Conservation (phyloP, 1,284 basidiomycete genomes). For the Heterobasidion irregulare region DNA sequence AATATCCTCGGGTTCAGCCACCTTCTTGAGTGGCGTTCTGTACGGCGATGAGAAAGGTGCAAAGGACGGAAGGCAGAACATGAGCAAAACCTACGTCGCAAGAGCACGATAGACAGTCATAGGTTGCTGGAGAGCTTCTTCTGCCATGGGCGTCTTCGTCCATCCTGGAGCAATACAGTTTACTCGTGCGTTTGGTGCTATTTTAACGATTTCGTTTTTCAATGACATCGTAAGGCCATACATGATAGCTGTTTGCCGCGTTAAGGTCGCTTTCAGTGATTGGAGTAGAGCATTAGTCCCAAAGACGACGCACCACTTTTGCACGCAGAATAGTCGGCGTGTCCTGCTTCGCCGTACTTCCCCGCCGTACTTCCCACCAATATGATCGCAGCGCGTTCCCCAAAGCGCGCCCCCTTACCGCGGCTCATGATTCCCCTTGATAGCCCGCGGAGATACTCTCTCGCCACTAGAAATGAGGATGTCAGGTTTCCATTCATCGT, state of each 20-base stretch:
- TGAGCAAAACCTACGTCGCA: conserved; percentile 43
- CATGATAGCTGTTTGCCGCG: conserved; percentile 48
- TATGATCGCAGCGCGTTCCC: conserved; percentile 35
- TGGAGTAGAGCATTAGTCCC: not conserved
- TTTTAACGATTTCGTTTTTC: conserved; percentile 76
- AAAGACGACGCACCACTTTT: conserved; percentile 39
- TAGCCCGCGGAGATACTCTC: conserved; percentile 49
- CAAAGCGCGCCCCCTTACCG: conserved; percentile 27
- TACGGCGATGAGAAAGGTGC: not conserved
- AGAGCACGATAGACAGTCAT: conserved; percentile 42
- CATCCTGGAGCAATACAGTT: conserved; percentile 69
- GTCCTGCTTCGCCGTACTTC: conserved; percentile 63
- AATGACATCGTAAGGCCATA: conserved; percentile 61
- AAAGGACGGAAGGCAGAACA: not conserved
- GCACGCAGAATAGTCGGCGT: conserved; percentile 54
- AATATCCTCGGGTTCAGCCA: conserved; percentile 54
- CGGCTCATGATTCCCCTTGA: conserved; percentile 29
- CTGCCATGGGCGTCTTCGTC: conserved; percentile 58
- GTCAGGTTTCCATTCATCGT: conserved; percentile 62
- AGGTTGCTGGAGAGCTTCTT: conserved; percentile 35
- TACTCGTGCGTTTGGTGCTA: conserved; percentile 63
- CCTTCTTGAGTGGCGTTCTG: conserved; percentile 66
- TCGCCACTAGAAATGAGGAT: conserved; percentile 56
- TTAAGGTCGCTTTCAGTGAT: not conserved
- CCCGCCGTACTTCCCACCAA: conserved; percentile 68